A percentile compares a stretch with the other conserved stretches of the same genome.
phyloP scores from a whole-genome alignment of 2,329 filamentous ascomycete species.

The Cryphonectria naterciae region DNA sequence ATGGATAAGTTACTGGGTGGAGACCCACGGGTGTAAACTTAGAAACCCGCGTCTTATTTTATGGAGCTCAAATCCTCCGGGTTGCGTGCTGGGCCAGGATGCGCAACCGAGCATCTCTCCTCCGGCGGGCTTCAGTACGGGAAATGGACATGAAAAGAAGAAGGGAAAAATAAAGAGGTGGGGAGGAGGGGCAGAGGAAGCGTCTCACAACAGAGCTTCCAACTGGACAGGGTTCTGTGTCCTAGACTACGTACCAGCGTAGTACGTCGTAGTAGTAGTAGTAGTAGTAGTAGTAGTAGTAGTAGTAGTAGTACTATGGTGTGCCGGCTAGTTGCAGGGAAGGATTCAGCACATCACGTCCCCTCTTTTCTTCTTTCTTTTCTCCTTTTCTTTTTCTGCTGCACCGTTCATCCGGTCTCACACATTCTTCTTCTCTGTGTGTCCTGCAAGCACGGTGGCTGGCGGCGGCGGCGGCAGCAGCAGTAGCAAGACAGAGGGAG shows the following conservation, averaged over 20 bases:
- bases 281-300: background rate
- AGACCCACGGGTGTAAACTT: slow-evolving; percentile 1
- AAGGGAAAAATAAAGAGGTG: background rate
- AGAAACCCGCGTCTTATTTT: slow-evolving; percentile 4
- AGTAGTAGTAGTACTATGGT: background rate
- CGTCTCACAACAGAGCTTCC: background rate
- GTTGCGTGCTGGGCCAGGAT: background rate
- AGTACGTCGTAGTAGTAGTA: no score
- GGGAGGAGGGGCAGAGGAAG: background rate
- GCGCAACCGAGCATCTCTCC: background rate
- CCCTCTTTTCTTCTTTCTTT: background rate
- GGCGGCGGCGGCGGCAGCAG: background rate
- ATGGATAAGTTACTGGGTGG: background rate
- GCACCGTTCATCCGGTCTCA: background rate
- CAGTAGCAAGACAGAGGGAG: background rate
- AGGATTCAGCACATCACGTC: background rate
- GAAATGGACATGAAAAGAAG: background rate
- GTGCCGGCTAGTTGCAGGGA: background rate
- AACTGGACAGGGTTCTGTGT: background rate
- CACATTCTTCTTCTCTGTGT: background rate
- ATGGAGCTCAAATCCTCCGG: slow-evolving; percentile 1
- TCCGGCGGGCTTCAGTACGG: background rate
- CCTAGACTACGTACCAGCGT: background rate
- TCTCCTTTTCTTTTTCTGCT: background rate
- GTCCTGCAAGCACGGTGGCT: slow-evolving; percentile 1